Percentiles rank a stretch among this genome's conserved stretches.
Conservation (phyloP, 2,329 filamentous ascomycete species). For the Parastagonospora avenae region DNA sequence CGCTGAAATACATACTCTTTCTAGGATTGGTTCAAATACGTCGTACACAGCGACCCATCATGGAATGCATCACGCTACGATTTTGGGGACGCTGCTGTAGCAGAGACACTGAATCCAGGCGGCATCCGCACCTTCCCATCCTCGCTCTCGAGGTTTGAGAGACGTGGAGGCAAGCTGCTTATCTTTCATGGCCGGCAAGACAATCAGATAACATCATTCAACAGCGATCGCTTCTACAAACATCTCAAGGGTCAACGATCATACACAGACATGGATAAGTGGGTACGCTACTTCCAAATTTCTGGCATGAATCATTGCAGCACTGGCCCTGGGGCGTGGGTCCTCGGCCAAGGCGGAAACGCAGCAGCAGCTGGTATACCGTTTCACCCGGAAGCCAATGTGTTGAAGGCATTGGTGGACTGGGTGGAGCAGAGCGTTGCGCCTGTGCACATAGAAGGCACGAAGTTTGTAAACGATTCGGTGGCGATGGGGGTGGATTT, state of each 20-base stretch:
- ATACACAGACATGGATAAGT: slow-evolving; percentile 28
- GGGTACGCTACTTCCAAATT: slow-evolving; percentile 57
- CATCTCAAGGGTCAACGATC: slow-evolving; percentile 35
- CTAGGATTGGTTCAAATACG: slow-evolving; percentile 52
- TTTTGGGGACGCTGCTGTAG: slow-evolving; percentile 30
- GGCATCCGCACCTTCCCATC: slow-evolving; percentile 45
- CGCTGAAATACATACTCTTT: neutral
- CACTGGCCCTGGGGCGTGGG: slow-evolving; percentile 52
- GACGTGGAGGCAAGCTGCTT: slow-evolving; percentile 51
- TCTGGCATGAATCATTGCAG: slow-evolving; percentile 60
- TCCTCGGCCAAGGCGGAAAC: slow-evolving; percentile 32
- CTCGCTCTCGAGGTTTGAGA: slow-evolving; percentile 37
- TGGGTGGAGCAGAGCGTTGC: slow-evolving; percentile 51
- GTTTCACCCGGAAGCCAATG: slow-evolving; percentile 20
- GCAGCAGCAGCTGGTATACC: slow-evolving; percentile 20
- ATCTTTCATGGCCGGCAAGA: slow-evolving; percentile 53
- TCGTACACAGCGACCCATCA: slow-evolving; percentile 46
- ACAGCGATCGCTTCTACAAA: slow-evolving; percentile 54
- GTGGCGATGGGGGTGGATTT: slow-evolving; percentile 49
- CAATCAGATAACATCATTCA: slow-evolving; percentile 51
- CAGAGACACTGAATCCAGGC: slow-evolving; percentile 42
- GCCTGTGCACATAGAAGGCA: slow-evolving; percentile 43
- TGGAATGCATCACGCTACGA: slow-evolving; percentile 28
- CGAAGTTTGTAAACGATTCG: slow-evolving; percentile 45
- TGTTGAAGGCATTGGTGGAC: slow-evolving; percentile 50